Evolutionary conservation across 1,139 yeast genomes (phyloP).

Genomic region (Magnusiomyces paraingens): DNA sequence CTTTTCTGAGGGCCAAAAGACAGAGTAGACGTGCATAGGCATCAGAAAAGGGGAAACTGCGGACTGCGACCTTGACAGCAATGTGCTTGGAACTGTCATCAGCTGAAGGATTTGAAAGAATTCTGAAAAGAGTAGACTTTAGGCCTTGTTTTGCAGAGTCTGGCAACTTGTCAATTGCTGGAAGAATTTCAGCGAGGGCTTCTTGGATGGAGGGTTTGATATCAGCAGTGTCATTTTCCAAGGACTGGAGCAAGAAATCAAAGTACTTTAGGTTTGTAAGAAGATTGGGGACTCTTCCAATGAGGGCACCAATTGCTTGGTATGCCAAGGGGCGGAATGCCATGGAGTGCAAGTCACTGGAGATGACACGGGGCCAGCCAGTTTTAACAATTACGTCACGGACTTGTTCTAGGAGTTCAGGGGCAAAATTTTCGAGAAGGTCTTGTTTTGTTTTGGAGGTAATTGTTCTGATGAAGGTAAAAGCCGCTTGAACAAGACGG

Average conservation of each 20-base stretch:
- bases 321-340: slow-evolving; percentile 58
- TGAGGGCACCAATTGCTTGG: slow-evolving; percentile 66
- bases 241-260: slow-evolving; percentile 65
- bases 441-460: slow-evolving; percentile 23
- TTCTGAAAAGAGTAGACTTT: slow-evolving; percentile 39
- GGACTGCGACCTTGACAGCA: slow-evolving; percentile 59
- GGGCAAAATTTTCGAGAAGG: slow-evolving; percentile 19
- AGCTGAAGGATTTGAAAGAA: slow-evolving; percentile 31
- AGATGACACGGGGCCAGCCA: slow-evolving; percentile 32
- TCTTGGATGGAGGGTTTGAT: slow-evolving; percentile 67
- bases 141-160: slow-evolving; percentile 39
- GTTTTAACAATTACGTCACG: slow-evolving; percentile 27
- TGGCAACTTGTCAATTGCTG: slow-evolving; percentile 42
- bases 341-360: slow-evolving; percentile 26
- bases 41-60: slow-evolving; percentile 63
- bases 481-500: slow-evolving; percentile 45
- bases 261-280: slow-evolving; percentile 34
- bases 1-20: slow-evolving; percentile 52
- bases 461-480: slow-evolving; percentile 58
- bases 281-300: slow-evolving; percentile 45
- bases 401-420: slow-evolving; percentile 18
- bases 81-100: slow-evolving; percentile 47
- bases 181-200: slow-evolving; percentile 55
- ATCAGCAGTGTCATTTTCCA: slow-evolving; percentile 58
- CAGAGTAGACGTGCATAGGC: slow-evolving; percentile 63